These are phyloP conservation scores for Blastocystis sp. DNA, from an alignment of 352 stramenopile species.

Conservation along the genomic window DNA sequence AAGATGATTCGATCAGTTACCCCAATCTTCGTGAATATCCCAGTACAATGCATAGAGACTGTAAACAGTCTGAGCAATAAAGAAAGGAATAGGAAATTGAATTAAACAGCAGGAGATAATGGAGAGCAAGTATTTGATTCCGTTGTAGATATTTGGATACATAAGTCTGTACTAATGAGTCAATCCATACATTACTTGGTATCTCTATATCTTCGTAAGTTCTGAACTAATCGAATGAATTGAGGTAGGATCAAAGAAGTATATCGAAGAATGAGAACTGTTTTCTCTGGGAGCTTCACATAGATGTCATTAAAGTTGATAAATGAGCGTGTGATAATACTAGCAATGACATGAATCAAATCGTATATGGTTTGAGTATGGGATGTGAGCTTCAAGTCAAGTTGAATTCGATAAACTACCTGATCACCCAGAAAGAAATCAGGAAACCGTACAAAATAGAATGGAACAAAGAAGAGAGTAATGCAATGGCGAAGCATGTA, in stretches of 20 bases:
- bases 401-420: background rate
- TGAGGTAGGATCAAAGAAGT: slow-evolving; percentile 10
- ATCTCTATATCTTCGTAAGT: slow-evolving; percentile 42
- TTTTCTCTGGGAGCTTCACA: background rate
- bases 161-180: background rate
- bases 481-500: slow-evolving; percentile 58
- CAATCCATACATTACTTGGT: background rate
- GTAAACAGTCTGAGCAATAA: slow-evolving; percentile 44
- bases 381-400: slow-evolving; percentile 21
- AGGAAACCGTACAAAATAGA: slow-evolving; percentile 41
- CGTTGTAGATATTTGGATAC: slow-evolving; percentile 58
- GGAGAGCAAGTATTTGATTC: slow-evolving; percentile 50
- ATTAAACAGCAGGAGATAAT: slow-evolving; percentile 19
- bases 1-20: background rate
- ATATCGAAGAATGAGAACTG: background rate
- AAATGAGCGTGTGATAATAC: background rate
- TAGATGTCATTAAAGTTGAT: background rate
- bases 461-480: slow-evolving; percentile 38
- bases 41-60: slow-evolving; percentile 39
- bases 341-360: slow-evolving; percentile 35
- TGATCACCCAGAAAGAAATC: slow-evolving; percentile 57
- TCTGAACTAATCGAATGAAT: slow-evolving; percentile 36
- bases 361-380: slow-evolving; percentile 35
- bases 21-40: slow-evolving; percentile 48
- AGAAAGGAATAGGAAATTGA: background rate